Evolutionary conservation across 257 asterid genomes (phyloP).

Genomic region (Lithospermum erythrorhizon): DNA sequence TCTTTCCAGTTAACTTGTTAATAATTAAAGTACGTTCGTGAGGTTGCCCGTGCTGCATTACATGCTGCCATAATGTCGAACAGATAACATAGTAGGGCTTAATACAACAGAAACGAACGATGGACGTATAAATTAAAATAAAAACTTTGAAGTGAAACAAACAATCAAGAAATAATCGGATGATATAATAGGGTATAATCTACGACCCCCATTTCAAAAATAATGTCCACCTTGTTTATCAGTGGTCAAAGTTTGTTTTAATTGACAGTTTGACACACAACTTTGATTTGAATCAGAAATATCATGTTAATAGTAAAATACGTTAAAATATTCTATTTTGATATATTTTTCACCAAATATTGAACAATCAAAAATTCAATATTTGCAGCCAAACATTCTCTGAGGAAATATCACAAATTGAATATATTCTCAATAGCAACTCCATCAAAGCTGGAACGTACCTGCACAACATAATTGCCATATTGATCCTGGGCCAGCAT

Average conservation of each 20-base stretch:
- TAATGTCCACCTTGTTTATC: no score
- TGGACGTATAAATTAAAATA: not conserved
- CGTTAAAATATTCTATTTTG: no score
- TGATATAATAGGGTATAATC: not conserved
- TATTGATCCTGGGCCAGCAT: constrained; percentile 78
- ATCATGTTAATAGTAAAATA: no score
- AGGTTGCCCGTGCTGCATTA: constrained; percentile 73
- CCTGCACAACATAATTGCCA: constrained; percentile 86
- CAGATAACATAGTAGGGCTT: not conserved
- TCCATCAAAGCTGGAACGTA: constrained; percentile 14
- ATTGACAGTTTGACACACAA: no score
- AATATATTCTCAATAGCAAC: not conserved
- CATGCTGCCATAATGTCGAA: constrained; percentile 40
- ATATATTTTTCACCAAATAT: no score
- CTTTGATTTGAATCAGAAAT: no score
- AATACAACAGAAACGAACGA: not conserved
- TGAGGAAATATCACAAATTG: not conserved
- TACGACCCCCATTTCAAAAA: no score
- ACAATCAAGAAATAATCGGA: not conserved
- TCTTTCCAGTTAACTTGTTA: constrained; percentile 48
- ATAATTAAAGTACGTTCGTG: constrained; percentile 53
- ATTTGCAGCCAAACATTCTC: no score
- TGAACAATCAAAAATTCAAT: no score
- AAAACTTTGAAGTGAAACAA: not conserved
- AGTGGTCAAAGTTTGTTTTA: no score